Base-by-base conservation (phyloP, 371 early-diverging fungal genomes). In the Choanephora cucurbitarum region DNA sequence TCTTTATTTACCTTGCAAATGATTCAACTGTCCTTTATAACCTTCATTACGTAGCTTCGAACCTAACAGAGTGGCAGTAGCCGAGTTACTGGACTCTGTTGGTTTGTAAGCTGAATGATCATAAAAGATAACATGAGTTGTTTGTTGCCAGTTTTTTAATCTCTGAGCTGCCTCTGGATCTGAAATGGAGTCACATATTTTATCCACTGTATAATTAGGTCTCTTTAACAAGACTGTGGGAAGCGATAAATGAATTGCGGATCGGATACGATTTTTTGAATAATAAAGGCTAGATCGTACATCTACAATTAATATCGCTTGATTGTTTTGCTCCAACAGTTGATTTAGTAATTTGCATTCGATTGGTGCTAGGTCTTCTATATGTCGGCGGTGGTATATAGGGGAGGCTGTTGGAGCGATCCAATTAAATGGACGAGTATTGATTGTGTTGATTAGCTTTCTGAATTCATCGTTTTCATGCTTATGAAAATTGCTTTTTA, bases 211-310 rank as follows among this genome's bases (percentile, higher is more conserved):
- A 50, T 72, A 84, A 31, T 72, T 63, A 8, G 75, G 58, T 50
- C 84, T 44, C 41, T 70, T 73, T 40, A 84, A 56, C 0, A 84
- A 50, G 22, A 80, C 73, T 24, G 55, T 73, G 14, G 84, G 82
- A 1, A 80, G 62, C 40, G 72, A 68, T 10, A 84, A 59, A 44
- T 72, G 60, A 15, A 84, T 67, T 0, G 83, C 61, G 0, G 61
- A 50, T 32, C 58, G 62, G 34, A 84, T 75, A 6, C 69, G 57
- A 14, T 49, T 55, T 3, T 48, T 44, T 10, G 74, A 56, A 48
- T 65, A 72, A 21, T 67, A 66, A 0, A 49, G 50, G 40, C 68
- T 52, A 0, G 84, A 62, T 11, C 83, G 70, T 54, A 82, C 70
- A 60, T 84, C 84, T 31, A 84, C 62, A 3, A 84, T 45, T 14